phyloP scores from a whole-genome alignment of 306 rosid species.

The Corylus heterophylla region DNA sequence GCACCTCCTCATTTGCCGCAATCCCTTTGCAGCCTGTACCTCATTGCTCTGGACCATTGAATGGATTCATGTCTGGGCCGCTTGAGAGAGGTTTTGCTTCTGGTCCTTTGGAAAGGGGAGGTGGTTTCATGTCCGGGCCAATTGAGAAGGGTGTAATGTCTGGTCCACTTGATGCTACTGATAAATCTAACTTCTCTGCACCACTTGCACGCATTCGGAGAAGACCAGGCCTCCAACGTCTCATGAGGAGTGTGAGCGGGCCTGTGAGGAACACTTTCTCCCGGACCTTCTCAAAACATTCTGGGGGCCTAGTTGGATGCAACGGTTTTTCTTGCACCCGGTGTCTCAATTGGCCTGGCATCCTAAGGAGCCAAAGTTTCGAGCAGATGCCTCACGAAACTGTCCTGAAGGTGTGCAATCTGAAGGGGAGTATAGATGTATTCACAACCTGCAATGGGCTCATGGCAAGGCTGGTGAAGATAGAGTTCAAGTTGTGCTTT shows the following conservation, averaged over 20 bases:
- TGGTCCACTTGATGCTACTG: conserved; percentile 63
- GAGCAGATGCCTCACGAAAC: conserved; percentile 42
- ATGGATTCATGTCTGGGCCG: conserved; percentile 73
- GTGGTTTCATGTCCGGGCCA: conserved; percentile 71
- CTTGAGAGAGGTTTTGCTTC: conserved; percentile 59
- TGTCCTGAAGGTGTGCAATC: conserved; percentile 39
- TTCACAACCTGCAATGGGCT: conserved; percentile 72
- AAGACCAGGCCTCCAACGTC: conserved; percentile 53
- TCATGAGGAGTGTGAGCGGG: conserved; percentile 74
- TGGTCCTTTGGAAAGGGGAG: conserved; percentile 59
- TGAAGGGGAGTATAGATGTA: conserved; percentile 49
- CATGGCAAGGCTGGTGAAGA: conserved; percentile 82
- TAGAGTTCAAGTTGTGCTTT: conserved; percentile 67
- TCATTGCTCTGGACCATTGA: conserved; percentile 59
- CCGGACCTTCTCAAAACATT: conserved; percentile 55
- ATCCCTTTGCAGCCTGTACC: conserved; percentile 76
- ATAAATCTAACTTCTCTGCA: conserved; percentile 64
- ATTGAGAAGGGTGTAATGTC: conserved; percentile 71
- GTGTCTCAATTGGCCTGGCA: conserved; percentile 59
- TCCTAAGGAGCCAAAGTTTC: conserved; percentile 55
- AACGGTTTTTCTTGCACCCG: conserved; percentile 52
- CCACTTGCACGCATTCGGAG: conserved; percentile 50
- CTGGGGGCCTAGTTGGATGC: conserved; percentile 62
- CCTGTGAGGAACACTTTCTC: conserved; percentile 63
- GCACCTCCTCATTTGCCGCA: conserved; percentile 64